phyloP scores from a whole-genome alignment of 108 stramenopile genomes.

The Thalassiosira profunda region DNA sequence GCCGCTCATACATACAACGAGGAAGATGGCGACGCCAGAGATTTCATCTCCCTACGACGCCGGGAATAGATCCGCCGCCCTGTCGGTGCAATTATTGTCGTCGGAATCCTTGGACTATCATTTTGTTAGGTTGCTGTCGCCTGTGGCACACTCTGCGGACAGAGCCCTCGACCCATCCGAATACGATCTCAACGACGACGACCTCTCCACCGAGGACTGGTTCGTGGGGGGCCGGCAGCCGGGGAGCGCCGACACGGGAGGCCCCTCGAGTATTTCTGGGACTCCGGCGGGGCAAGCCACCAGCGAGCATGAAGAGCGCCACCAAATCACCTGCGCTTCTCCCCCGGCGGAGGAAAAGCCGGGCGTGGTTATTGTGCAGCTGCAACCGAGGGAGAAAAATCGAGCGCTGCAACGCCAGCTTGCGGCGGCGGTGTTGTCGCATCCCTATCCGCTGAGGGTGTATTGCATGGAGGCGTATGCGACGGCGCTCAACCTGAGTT shows the following conservation, averaged over 20 bases:
- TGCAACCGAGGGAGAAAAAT: slow-evolving; percentile 35
- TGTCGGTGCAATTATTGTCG: too few species aligned
- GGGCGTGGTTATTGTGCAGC: neutral
- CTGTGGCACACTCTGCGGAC: too few species aligned
- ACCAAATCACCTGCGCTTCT: neutral
- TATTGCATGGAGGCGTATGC: slow-evolving; percentile 81
- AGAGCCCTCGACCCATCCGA: too few species aligned
- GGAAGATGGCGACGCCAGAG: too few species aligned
- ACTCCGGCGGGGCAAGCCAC: slow-evolving; percentile 2
- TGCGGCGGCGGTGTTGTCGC: slow-evolving; percentile 75
- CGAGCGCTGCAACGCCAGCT: slow-evolving; percentile 68
- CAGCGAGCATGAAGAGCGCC: slow-evolving; percentile 2
- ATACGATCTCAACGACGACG: slow-evolving; percentile 20
- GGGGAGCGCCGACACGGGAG: neutral
- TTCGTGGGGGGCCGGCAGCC: slow-evolving; percentile 35
- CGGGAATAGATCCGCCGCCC: too few species aligned
- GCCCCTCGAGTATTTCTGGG: too few species aligned
- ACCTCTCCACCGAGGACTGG: slow-evolving; percentile 61
- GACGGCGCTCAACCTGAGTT: slow-evolving; percentile 59
- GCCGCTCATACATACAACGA: too few species aligned
- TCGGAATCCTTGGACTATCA: too few species aligned
- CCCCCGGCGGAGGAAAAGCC: neutral
- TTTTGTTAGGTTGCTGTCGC: too few species aligned
- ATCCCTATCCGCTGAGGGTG: slow-evolving; percentile 71
- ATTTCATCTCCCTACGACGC: too few species aligned